Conservation (phyloP, 345 rosid genomes). For the Clausena lansium region DNA sequence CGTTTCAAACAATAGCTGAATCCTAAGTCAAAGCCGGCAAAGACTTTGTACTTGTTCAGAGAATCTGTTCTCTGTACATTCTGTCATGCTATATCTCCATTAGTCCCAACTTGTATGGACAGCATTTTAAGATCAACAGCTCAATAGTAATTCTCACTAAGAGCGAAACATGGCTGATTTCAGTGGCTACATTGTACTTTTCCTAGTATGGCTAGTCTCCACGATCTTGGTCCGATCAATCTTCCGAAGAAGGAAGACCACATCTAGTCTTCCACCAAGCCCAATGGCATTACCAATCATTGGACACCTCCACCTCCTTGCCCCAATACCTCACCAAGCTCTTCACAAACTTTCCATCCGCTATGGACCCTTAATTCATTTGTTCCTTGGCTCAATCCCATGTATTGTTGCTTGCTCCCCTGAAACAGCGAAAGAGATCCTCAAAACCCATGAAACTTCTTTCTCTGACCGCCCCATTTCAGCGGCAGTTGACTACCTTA, state of each 20-base stretch:
- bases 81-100: not conserved
- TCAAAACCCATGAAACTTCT: constrained; percentile 57
- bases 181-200: constrained; percentile 33
- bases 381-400: constrained; percentile 55
- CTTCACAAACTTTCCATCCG: constrained; percentile 52
- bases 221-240: constrained; percentile 27
- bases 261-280: constrained; percentile 43
- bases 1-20: not conserved
- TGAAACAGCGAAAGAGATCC: constrained; percentile 55
- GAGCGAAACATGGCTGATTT: constrained; percentile 24
- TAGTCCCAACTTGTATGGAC: not conserved
- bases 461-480: constrained; percentile 41
- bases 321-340: constrained; percentile 58
- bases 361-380: constrained; percentile 57
- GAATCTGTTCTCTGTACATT: not conserved
- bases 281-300: constrained; percentile 55
- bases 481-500: constrained; percentile 43
- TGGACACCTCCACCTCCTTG: constrained; percentile 63
- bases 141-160: not conserved
- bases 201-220: constrained; percentile 41
- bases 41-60: not conserved
- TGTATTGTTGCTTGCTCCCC: constrained; percentile 59
- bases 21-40: not conserved
- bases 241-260: constrained; percentile 17
- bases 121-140: not conserved